Base-by-base conservation (phyloP, 2,329 filamentous ascomycete species). In the Colletotrichum sp. region DNA sequence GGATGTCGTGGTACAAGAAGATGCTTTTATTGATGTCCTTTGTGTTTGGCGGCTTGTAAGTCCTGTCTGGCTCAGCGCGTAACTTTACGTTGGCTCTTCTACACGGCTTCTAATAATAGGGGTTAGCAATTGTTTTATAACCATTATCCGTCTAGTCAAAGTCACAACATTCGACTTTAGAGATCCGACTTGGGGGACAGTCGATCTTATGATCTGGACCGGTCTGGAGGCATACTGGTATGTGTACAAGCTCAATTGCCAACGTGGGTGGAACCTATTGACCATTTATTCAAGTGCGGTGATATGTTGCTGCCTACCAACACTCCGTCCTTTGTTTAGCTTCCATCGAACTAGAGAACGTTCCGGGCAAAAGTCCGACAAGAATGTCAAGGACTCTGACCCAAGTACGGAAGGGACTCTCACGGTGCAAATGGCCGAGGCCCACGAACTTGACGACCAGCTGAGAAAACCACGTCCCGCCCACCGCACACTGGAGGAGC, bases 151-250 rank as follows among this genome's bases (percentile, higher is more conserved):
- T 10, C 21, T 76, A 6, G 49, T 76, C 16, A 76, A 76, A 30
- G 74, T 76, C 4, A 36, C 55, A 15, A 62, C 26, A 15, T 76
- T 74, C n/a, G 65, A 65, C 16, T 76, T 69, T n/a, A 36, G 21
- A 15, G 74, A 76, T 21, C 74, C 74, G 9, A 76, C 74, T 5
- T 76, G 74, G 74, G 74, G 74, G 15, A 74, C 74, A 3, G 74
- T 76, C 10, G 74, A 76, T 10, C 26, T 76, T 18, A 76, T 76
- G 64, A 76, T 76, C 6, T 76, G 74, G 74, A 76, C 70, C 5
- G 70, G 74, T 18, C 16, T 76, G 18, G 74, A 76, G 28, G 70
- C 59, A 4, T 76, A 76, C 28, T 76, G 70, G 70, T 76, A 60
- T 9, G 70, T 32, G 10, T 5, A 12, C 26, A 26, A 13, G 21